Evolutionary conservation across 2,329 filamentous ascomycete genomes (phyloP), one percentile per base, ranked within the genome.

Genomic region (Bipolaris victoriae): DNA sequence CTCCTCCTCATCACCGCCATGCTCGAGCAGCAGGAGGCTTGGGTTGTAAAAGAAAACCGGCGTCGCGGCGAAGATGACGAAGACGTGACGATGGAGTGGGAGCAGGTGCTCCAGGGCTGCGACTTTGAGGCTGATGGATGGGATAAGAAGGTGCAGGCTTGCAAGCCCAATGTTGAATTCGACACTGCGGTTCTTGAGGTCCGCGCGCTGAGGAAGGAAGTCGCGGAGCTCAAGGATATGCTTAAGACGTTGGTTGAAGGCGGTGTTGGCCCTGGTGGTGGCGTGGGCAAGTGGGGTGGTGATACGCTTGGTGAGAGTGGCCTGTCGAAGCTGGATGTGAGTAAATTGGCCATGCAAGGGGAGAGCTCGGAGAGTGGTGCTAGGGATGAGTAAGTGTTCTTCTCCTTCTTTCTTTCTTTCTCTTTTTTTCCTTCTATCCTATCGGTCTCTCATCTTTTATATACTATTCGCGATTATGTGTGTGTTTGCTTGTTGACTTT

Each of bases 11-110:
- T 94, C 9, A 92, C 92, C 0, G 92, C 93, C 0, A 85, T 84
- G 60, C 81, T 82, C 18, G 81, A 81, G 56, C 78, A 76, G 13
- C 61, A 72, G 5, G 75, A 78, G 7, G 80, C 80, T 0, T 80
- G 82, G 35, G 81, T 81, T 3, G 91, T 97, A 41, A 83, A 82
- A 22, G 82, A 81, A 53, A 98, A 98, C 74, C 84, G 95, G 1
- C 84, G 84, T 15, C 81, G 90, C 15, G 92, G 93, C 37, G 93
- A 97, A 65, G 89, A 89, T 3, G 95, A 99, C 64, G 95, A 99
- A 66, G 92, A 97, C 64, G 87, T 87, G 0, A 79, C 90, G 7
- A 90, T 98, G 71, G 94, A 97, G 74, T 99, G 95, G 95, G 95
- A 99, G 78, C 90, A 97, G 74, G 81, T 94, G 71, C 78, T 82